Evolutionary conservation across 1,284 basidiomycete species (phyloP), one percentile per base, ranked within the genome.

Genomic region (Ganoderma lingzhi): DNA sequence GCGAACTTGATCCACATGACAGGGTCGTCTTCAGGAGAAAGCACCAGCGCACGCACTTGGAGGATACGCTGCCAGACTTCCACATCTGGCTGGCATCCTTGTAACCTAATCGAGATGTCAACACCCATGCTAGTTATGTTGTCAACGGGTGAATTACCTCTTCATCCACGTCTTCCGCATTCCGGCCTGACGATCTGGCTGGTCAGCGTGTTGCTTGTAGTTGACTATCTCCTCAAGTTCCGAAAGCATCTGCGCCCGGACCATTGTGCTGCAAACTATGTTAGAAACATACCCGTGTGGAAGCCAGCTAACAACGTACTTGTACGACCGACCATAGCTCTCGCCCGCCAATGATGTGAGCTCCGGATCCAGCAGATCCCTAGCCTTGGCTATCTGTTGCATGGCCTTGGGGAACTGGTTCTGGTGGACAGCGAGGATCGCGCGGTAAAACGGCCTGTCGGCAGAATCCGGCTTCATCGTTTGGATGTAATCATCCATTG

Each of bases 31-130:
- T 94, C 94, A 0, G 98, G 98, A 59, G 91, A 95, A 41, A 99
- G 85, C 30, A 99, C 97, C 63, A 99, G 88, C 0, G 96, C 96
- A 69, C 98, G 91, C 51, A 99, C 96, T 83, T 99, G 97, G 19
- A 99, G 84, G 62, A 99, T 96, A 30, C 97, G 91, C 82, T 99
- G 98, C 98, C 98, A 99, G 4, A 98, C 96, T 80, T 99, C 98
- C 23, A 99, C 98, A 75, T 99, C 98, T 19, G 96, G 95, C 79
- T 99, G 97, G 81, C 97, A 99, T 2, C 97, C 98, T 83, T 96
- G 93, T 55, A 99, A 82, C 70, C 63, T 64, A 44, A 17, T 10
- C 10, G 9, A 2, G n/a, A 28, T 8, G 32, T 32, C 14, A 15
- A 3, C 9, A 95, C 96, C 61, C 19, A 58, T 3, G 23, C 2